Base-by-base conservation (phyloP, 139 green algal species). In the Spirogloea muscicola region DNA sequence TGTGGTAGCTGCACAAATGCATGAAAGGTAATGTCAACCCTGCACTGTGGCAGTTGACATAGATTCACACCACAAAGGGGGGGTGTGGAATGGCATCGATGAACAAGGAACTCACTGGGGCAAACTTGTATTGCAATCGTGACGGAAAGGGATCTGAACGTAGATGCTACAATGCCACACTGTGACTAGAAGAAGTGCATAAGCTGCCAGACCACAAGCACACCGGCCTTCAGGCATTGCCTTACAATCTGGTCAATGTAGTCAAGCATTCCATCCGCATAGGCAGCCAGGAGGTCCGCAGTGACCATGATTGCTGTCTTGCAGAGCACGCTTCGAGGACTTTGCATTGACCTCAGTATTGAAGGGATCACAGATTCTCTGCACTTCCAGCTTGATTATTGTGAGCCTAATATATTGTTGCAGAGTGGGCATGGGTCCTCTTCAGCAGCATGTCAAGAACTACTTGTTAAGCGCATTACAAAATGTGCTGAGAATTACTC, bases 1-100 rank as follows among this genome's bases (percentile, higher is more conserved):
- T 76, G 68, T 3, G 75, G 68, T 74, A 76, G 68, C 68, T 76
- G 68, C 68, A 7, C 3, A n/a, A n/a, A n/a, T n/a, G n/a, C n/a
- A n/a, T n/a, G n/a, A n/a, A n/a, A n/a, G n/a, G n/a, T n/a, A n/a
- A n/a, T n/a, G n/a, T n/a, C n/a, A n/a, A n/a, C n/a, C n/a, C n/a
- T n/a, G n/a, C n/a, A 42, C 10, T 49, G 55, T 10, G 13, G 36
- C 29, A 64, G 29, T 10, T 10, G 55, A 13, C 55, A 64, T 9
- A 13, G 10, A 16, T 64, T 10, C 43, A 13, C 43, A 51, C 10
- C 10, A 13, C 10, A 13, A 13, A 51, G 43, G 43, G 43, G 43
- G 13, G 43, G 43, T 10, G 43, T 10, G 43, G 13, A 13, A 13
- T n/a, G 46, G 21, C 46, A 55, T 21, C n/a, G n/a, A 31, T n/a